These are phyloP conservation scores for Alopecurus myosuroides DNA, from an alignment of 176 grass and related monocot species.

Conservation along the genomic window DNA sequence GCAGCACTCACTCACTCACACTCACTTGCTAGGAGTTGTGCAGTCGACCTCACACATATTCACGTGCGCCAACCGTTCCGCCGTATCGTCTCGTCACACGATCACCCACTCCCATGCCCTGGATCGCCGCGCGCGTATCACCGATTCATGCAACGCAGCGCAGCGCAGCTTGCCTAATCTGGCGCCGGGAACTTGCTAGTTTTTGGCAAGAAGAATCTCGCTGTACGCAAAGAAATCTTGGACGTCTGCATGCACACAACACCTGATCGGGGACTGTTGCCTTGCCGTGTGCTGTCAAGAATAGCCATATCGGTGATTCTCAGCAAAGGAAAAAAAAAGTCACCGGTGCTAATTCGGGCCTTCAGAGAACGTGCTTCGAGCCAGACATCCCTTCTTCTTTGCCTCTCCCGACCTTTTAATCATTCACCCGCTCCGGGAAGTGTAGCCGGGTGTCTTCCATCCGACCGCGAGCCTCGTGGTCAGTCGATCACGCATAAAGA, in stretches of 20 bases:
- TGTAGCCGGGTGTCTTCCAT: not conserved
- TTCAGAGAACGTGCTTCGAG: not conserved
- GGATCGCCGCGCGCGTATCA: not conserved
- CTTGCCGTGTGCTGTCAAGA: not conserved
- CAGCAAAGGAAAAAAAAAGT: too few relatives aligned
- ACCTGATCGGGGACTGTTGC: too few relatives aligned
- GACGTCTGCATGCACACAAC: not conserved
- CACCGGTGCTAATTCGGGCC: not conserved
- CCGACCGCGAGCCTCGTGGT: not conserved
- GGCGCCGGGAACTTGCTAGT: not conserved
- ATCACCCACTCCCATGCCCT: not conserved
- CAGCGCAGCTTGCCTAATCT: not conserved
- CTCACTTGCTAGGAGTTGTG: not conserved
- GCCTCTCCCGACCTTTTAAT: not conserved
- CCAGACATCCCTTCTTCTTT: not conserved
- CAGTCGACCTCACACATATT: not conserved
- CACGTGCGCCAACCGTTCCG: not conserved
- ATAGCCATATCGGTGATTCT: not conserved
- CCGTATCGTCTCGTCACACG: not conserved
- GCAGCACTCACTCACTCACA: not conserved
- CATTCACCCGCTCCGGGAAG: not conserved
- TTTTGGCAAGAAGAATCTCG: not conserved
- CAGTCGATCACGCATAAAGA: not conserved
- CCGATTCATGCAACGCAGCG: not conserved
- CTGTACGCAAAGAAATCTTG: not conserved